Conservation (phyloP, 2,329 filamentous ascomycete species). For the Clonostachys rhizophaga region DNA sequence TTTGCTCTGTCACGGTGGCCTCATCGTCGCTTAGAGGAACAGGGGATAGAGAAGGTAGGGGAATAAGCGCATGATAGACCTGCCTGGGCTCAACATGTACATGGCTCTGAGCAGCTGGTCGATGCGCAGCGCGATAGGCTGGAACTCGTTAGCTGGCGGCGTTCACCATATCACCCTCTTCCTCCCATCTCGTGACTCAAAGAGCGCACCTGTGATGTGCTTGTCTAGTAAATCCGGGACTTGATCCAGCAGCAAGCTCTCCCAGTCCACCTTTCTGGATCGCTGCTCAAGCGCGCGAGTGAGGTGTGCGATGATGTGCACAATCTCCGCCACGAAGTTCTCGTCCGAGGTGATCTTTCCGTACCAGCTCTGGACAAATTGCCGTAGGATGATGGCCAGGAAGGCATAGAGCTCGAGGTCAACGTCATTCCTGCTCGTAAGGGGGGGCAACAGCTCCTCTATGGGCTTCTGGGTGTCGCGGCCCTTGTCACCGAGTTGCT, state of each 20-base stretch:
- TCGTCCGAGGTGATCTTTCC: slow-evolving; percentile 86
- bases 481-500: slow-evolving; percentile 56
- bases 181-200: background rate
- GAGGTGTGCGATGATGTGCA: slow-evolving; percentile 89
- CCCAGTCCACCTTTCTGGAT: slow-evolving; percentile 75
- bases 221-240: slow-evolving; percentile 75
- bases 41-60: slow-evolving; percentile 76
- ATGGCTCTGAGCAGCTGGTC: slow-evolving; percentile 51
- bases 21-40: slow-evolving; percentile 56
- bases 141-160: slow-evolving; percentile 1
- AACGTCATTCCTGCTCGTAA: slow-evolving; percentile 92
- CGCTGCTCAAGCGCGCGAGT: slow-evolving; percentile 85
- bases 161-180: too few species aligned
- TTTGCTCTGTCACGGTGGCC: slow-evolving; percentile 53
- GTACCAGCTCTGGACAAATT: slow-evolving; percentile 94
- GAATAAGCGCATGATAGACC: slow-evolving; percentile 80
- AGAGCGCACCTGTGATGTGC: slow-evolving; percentile 67
- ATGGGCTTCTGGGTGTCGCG: slow-evolving; percentile 49
- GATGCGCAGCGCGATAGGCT: slow-evolving; percentile 71
- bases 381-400: slow-evolving; percentile 81
- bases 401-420: slow-evolving; percentile 92
- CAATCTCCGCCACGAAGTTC: slow-evolving; percentile 78
- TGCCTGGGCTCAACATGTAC: slow-evolving; percentile 58
- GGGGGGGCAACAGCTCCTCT: slow-evolving; percentile 78
- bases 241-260: slow-evolving; percentile 81